These are phyloP conservation scores for Dryadomyces quercus-mongolicae DNA, from an alignment of 2,329 filamentous ascomycete genomes.

Conservation along the genomic window DNA sequence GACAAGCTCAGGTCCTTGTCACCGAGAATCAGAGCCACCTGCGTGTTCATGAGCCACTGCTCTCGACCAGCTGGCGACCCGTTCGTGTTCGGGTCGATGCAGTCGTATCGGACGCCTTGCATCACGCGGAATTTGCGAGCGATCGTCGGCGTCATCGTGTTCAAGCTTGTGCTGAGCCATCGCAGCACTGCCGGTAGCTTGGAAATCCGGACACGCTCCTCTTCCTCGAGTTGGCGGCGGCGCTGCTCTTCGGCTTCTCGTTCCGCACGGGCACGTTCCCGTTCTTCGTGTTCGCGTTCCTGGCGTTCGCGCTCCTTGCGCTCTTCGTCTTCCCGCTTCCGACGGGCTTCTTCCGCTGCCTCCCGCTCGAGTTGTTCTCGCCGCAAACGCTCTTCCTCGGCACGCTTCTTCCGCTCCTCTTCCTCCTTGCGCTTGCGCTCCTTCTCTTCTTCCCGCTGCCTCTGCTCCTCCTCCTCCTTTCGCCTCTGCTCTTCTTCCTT, in stretches of 20 bases:
- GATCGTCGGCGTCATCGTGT: conserved; percentile 37
- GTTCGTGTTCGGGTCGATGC: conserved; percentile 40
- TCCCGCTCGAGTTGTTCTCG: conserved; percentile 34
- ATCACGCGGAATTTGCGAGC: conserved; percentile 44
- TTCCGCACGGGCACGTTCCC: conserved; percentile 18
- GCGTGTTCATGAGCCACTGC: conserved; percentile 54
- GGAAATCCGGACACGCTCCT: conserved; percentile 40
- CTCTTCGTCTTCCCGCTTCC: conserved; percentile 39
- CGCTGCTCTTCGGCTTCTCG: conserved; percentile 31
- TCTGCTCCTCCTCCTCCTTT: conserved; percentile 20
- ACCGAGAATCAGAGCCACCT: conserved; percentile 50
- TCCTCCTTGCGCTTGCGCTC: conserved; percentile 20
- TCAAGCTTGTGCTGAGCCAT: conserved; percentile 43
- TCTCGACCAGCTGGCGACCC: conserved; percentile 46
- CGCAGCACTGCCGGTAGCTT: conserved; percentile 48
- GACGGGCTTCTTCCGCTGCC: conserved; percentile 35
- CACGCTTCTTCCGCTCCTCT: conserved; percentile 13
- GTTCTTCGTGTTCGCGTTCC: conserved; percentile 39
- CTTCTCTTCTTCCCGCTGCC: conserved; percentile 21
- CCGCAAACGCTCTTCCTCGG: conserved; percentile 33
- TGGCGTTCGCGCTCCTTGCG: conserved; percentile 23
- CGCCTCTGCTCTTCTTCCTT: conserved; percentile 22
- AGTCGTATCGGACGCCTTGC: conserved; percentile 52
- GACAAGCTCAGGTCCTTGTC: conserved; percentile 51
- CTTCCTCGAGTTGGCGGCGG: conserved; percentile 35